A percentile compares a stretch with the other conserved stretches of the same genome.
Conservation (phyloP, 495 filamentous ascomycete species). For the Massariosphaeria phaeospora region DNA sequence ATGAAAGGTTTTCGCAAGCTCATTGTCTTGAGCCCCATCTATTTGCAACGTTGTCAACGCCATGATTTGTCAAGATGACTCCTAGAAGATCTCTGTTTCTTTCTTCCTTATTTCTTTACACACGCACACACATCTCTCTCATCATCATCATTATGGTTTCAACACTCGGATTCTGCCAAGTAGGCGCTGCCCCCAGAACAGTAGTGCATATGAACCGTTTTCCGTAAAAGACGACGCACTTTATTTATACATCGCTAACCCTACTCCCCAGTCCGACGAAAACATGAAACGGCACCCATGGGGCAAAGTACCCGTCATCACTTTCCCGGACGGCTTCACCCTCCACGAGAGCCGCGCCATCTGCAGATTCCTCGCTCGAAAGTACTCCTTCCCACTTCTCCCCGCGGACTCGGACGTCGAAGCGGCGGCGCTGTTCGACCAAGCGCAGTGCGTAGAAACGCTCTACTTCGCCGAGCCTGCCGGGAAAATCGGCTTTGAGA, state of each 20-base stretch:
- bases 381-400: constrained; percentile 42
- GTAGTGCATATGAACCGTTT: too few relatives aligned
- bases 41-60: too few relatives aligned
- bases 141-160: too few relatives aligned
- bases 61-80: too few relatives aligned
- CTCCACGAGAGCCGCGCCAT: constrained; percentile 48
- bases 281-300: constrained; percentile 43
- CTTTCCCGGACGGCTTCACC: constrained; percentile 32
- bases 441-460: constrained; percentile 42
- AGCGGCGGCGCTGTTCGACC: constrained; percentile 44
- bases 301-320: constrained; percentile 41
- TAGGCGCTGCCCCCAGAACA: too few relatives aligned
- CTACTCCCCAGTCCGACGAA: constrained; percentile 33
- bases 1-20: too few relatives aligned
- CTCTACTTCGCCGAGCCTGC: constrained; percentile 45
- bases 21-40: too few relatives aligned
- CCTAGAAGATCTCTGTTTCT: too few relatives aligned
- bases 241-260: constrained; percentile 7
- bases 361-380: constrained; percentile 46
- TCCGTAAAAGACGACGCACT: background rate
- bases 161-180: too few relatives aligned
- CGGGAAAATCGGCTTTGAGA: constrained; percentile 44
- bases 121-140: too few relatives aligned
- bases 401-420: constrained; percentile 42
- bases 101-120: too few relatives aligned